phyloP scores from a whole-genome alignment of 352 stramenopile species.

The Stramenopiles sp. region DNA sequence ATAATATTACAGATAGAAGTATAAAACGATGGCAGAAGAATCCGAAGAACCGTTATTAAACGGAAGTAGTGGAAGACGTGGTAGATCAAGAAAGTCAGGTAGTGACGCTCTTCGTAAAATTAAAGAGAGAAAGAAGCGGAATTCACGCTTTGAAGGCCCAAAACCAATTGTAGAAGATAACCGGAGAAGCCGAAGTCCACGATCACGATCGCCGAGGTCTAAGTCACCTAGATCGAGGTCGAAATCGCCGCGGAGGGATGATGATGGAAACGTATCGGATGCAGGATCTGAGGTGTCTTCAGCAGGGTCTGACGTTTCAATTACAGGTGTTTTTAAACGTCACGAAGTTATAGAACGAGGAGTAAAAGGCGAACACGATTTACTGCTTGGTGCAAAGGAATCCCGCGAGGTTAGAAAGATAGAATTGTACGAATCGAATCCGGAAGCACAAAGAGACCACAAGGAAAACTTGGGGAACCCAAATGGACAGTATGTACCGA shows the following conservation, averaged over 20 bases:
- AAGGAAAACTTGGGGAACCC: too few species aligned
- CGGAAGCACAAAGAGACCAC: too few species aligned
- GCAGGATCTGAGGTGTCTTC: not conserved
- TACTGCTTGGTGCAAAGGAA: too few species aligned
- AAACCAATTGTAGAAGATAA: not conserved
- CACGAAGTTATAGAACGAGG: too few species aligned
- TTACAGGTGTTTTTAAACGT: too few species aligned
- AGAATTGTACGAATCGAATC: too few species aligned
- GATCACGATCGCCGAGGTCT: not conserved
- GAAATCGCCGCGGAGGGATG: not conserved
- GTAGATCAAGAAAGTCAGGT: not conserved
- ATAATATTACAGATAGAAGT: not conserved
- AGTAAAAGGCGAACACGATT: too few species aligned
- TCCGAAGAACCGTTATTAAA: not conserved
- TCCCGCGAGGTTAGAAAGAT: too few species aligned
- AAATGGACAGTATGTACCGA: not conserved
- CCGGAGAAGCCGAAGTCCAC: not conserved
- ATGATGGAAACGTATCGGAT: not conserved
- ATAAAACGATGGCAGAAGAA: not conserved
- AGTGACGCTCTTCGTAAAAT: too few species aligned
- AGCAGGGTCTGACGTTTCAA: not conserved
- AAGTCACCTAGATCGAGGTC: not conserved
- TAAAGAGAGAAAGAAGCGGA: not conserved
- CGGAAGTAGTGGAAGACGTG: not conserved
- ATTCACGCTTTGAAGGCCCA: not conserved